Evolutionary conservation across 352 stramenopile species (phyloP).

Genomic region (Globisporangium spiculum): DNA sequence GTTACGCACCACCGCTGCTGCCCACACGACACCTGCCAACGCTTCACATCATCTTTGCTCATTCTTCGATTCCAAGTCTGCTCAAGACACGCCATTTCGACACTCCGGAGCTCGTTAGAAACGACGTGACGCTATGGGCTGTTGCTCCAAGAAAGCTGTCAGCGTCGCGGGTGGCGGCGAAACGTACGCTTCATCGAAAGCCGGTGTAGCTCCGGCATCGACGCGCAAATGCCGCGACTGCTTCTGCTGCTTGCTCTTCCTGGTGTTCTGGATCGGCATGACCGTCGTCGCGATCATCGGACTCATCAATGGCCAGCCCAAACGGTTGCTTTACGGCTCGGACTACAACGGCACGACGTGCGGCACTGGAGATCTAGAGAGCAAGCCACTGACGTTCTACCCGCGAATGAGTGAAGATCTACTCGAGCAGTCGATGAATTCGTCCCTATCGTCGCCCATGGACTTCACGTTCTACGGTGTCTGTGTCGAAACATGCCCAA

Average conservation of each 20-base stretch:
- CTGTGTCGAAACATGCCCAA: constrained; percentile 59
- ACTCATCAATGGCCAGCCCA: constrained; percentile 59
- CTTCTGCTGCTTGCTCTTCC: constrained; percentile 63
- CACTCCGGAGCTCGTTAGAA: background rate
- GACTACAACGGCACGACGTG: constrained; percentile 80
- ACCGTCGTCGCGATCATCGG: constrained; percentile 50
- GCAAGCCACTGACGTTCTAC: constrained; percentile 59
- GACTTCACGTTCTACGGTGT: constrained; percentile 71
- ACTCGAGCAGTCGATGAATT: constrained; percentile 46
- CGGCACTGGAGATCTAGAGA: constrained; percentile 35
- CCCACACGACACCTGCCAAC: background rate
- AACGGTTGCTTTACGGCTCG: constrained; percentile 63
- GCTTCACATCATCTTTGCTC: background rate
- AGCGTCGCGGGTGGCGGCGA: constrained; percentile 22
- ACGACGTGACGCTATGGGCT: constrained; percentile 40
- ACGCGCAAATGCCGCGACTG: constrained; percentile 69
- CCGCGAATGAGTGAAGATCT: constrained; percentile 77
- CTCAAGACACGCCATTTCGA: background rate
- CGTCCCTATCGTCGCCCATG: constrained; percentile 33
- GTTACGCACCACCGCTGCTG: background rate
- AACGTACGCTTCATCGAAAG: constrained; percentile 20
- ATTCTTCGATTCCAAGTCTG: background rate
- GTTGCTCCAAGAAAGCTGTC: constrained; percentile 60
- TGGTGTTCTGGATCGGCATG: constrained; percentile 78
- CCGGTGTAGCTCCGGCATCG: constrained; percentile 48